Evolutionary conservation across 176 grass and related monocot genomes (phyloP), one percentile per base, ranked within the genome.

Genomic region (Juncus effusus): DNA sequence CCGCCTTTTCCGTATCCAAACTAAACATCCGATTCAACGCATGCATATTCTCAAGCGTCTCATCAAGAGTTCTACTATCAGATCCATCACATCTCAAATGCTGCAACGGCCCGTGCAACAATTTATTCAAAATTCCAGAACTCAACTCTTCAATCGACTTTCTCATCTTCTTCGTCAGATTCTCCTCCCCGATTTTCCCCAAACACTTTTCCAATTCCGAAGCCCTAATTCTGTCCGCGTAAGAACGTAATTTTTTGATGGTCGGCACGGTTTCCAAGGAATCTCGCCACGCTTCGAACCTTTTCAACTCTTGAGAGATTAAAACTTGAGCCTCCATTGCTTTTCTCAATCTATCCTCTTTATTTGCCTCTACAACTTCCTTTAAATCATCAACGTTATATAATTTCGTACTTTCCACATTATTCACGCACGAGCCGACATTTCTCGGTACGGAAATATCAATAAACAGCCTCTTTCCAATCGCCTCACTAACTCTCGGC

Each of bases 381-480:
- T 89, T 95, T 74, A 95, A 73, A 81, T 89, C 90, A 70, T 95
- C 90, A 0, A 95, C 86, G 14, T 95, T 89, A 75, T 89, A 89
- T 16, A 95, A 79, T 13, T 79, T 80, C 0, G 79, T 73, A 4
- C 42, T 38, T 10, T 68, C 70, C 11, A 86, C 65, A 61, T 54
- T 64, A 12, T 85, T 85, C 35, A 95, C 76, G 52, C 85, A 89
- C 2, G 85, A 84, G 5, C 82, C 67, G 6, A 95, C 82, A 73
- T 95, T 95, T 76, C 85, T 86, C 2, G 90, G 90, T 15, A 95
- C 90, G 44, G 90, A 95, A 77, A 95, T 95, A 66, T 95, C 90
- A 1, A 89, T 64, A 60, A 95, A 95, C 19, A 95, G 47, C 36
- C 85, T 86, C 41, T 61, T 61, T 61, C 85, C 90, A 76, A 83